Evolutionary conservation across 2,329 filamentous ascomycete species (phyloP).

Genomic region (Pseudogymnoascus sp.): DNA sequence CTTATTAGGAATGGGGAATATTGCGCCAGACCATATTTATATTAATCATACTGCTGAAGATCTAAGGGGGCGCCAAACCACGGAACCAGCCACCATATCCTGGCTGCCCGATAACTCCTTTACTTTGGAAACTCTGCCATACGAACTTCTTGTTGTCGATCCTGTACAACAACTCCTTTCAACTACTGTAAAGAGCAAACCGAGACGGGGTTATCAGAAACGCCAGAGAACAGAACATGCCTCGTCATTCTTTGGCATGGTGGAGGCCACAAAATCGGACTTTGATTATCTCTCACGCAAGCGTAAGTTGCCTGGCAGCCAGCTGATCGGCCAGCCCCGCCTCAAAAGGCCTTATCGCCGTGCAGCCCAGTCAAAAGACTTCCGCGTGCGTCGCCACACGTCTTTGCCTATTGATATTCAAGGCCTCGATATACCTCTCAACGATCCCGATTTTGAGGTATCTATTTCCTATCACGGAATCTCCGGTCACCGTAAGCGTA

Average conservation of each 20-base stretch:
- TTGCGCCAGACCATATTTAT: constrained; percentile 34
- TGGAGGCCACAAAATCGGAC: constrained; percentile 5
- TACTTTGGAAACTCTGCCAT: constrained; percentile 36
- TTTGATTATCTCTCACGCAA: constrained; percentile 3
- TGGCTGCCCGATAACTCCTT: constrained; percentile 37
- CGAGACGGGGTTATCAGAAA: constrained; percentile 4
- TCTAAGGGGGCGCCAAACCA: constrained; percentile 16
- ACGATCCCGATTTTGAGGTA: constrained; percentile 9
- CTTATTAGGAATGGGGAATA: constrained; percentile 28
- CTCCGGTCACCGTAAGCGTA: constrained; percentile 22
- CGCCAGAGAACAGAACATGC: background rate
- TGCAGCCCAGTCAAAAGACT: constrained; percentile 21
- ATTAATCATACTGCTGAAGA: constrained; percentile 29
- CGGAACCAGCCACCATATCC: constrained; percentile 18
- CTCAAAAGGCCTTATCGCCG: constrained; percentile 2
- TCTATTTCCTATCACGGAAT: background rate
- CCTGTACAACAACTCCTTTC: constrained; percentile 20
- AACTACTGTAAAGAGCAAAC: constrained; percentile 4
- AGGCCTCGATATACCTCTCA: constrained; percentile 14
- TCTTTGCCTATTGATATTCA: constrained; percentile 21
- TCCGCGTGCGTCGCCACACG: constrained; percentile 20
- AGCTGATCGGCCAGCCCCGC: background rate
- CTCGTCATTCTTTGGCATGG: background rate
- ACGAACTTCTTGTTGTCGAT: constrained; percentile 32
- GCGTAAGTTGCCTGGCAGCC: background rate